Percentiles rank a stretch among this genome's conserved stretches.
Conservation (phyloP, 2,329 filamentous ascomycete genomes). For the Xylariaceae sp. region DNA sequence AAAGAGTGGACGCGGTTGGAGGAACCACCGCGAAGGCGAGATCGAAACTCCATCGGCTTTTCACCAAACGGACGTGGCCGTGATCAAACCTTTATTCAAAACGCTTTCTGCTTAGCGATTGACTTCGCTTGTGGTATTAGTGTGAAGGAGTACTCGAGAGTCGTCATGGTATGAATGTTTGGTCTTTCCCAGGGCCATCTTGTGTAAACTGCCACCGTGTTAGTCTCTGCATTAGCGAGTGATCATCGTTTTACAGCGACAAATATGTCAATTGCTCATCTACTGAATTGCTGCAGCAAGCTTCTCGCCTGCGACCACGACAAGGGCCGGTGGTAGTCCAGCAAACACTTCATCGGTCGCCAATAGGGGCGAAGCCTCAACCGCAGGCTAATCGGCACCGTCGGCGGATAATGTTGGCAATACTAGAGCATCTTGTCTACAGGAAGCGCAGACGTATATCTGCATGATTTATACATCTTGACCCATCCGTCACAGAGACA, state of each 20-base stretch:
- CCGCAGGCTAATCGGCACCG: conserved; percentile 40
- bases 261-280: too few species aligned
- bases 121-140: too few species aligned
- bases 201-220: too few species aligned
- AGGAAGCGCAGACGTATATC: conserved; percentile 49
- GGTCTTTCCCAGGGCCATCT: too few species aligned
- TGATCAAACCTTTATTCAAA: too few species aligned
- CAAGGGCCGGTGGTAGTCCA: conserved; percentile 45
- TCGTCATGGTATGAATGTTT: too few species aligned
- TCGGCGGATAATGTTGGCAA: conserved; percentile 54
- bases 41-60: not conserved
- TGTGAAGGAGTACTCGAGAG: too few species aligned
- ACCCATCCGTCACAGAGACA: conserved; percentile 50
- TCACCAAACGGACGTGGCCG: conserved; percentile 6
- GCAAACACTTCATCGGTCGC: conserved; percentile 45
- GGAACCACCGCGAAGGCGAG: not conserved
- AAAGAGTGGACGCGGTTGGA: not conserved
- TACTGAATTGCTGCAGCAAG: too few species aligned
- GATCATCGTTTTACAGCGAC: too few species aligned
- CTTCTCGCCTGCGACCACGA: conserved; percentile 43
- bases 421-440: conserved; percentile 60
- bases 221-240: too few species aligned
- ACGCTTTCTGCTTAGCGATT: too few species aligned
- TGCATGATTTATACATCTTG: conserved; percentile 52
- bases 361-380: conserved; percentile 52